Percentiles rank a stretch among this genome's conserved stretches.
These are phyloP conservation scores for Austroboletus eburneus DNA, from an alignment of 768 basidiomycete genomes.

Conservation along the genomic window DNA sequence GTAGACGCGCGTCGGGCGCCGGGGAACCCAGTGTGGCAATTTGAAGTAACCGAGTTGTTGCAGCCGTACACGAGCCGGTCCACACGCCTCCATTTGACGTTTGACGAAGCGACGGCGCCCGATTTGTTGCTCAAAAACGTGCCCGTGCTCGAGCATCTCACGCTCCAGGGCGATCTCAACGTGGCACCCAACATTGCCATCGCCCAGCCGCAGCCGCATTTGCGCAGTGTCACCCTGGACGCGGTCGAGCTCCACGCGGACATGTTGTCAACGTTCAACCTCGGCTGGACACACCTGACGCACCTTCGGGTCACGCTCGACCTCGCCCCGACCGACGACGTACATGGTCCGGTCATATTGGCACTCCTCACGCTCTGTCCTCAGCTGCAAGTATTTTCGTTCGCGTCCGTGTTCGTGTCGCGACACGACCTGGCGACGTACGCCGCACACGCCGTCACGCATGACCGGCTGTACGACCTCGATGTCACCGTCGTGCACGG, in stretches of 20 bases:
- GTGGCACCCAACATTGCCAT: conserved; percentile 6
- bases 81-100: conserved; percentile 8
- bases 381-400: conserved; percentile 10
- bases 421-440: neutral
- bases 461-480: conserved; percentile 9
- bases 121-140: conserved; percentile 16
- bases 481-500: conserved; percentile 8
- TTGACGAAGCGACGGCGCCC: conserved; percentile 7
- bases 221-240: conserved; percentile 14
- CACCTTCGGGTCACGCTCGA: conserved; percentile 6
- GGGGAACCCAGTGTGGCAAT: conserved; percentile 18
- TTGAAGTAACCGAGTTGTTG: conserved; percentile 20
- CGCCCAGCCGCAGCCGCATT: conserved; percentile 1
- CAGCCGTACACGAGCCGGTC: conserved; percentile 16
- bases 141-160: conserved; percentile 17
- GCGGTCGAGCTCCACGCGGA: neutral
- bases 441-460: conserved; percentile 5
- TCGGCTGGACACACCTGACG: conserved; percentile 16
- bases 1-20: conserved; percentile 10
- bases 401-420: conserved; percentile 6
- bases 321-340: neutral
- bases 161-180: conserved; percentile 10
- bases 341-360: conserved; percentile 1
- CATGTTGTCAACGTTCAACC: conserved; percentile 7
- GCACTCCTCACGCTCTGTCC: conserved; percentile 19